Percentiles rank a stretch among this genome's conserved stretches.
These are phyloP conservation scores for Choanephora cucurbitarum DNA, from an alignment of 371 early-diverging fungal species.

Conservation along the genomic window DNA sequence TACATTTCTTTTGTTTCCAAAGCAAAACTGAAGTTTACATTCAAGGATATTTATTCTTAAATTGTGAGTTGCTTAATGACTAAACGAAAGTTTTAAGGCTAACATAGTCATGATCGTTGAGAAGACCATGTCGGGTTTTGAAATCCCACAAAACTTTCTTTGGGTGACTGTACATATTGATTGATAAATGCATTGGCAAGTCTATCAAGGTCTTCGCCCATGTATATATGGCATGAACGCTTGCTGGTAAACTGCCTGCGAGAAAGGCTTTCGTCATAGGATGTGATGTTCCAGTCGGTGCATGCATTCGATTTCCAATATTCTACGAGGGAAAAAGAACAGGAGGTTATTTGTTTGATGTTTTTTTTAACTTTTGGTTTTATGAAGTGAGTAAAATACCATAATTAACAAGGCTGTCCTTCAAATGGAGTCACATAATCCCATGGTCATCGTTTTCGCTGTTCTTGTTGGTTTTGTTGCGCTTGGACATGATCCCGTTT, in stretches of 20 bases:
- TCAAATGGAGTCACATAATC: slow-evolving; percentile 12
- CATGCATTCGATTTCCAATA: slow-evolving; percentile 12
- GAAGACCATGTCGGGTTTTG: too few relatives aligned
- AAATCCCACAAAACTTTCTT: too few relatives aligned
- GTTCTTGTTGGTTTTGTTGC: slow-evolving; percentile 1
- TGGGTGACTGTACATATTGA: too few relatives aligned
- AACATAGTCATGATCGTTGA: too few relatives aligned
- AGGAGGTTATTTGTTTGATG: slow-evolving; percentile 12
- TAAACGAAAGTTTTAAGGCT: too few relatives aligned
- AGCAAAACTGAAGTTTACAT: too few relatives aligned
- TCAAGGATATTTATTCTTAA: too few relatives aligned
- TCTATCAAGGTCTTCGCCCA: slow-evolving; percentile 14
- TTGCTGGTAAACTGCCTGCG: slow-evolving; percentile 13
- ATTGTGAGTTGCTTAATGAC: too few relatives aligned
- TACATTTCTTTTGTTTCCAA: too few relatives aligned
- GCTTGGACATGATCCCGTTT: slow-evolving; percentile 5
- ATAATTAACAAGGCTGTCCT: slow-evolving; percentile 15
- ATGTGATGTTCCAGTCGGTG: slow-evolving; percentile 13
- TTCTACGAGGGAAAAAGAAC: slow-evolving; percentile 15
- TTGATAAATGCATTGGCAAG: slow-evolving; percentile 13
- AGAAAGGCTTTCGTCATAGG: slow-evolving; percentile 14
- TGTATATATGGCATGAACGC: slow-evolving; percentile 10
- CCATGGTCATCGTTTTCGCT: slow-evolving; percentile 8
- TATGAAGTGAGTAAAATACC: slow-evolving; percentile 13
- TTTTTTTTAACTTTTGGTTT: slow-evolving; percentile 11